phyloP scores from a whole-genome alignment of 305 asterid genomes.

The Solanum chacoense region DNA sequence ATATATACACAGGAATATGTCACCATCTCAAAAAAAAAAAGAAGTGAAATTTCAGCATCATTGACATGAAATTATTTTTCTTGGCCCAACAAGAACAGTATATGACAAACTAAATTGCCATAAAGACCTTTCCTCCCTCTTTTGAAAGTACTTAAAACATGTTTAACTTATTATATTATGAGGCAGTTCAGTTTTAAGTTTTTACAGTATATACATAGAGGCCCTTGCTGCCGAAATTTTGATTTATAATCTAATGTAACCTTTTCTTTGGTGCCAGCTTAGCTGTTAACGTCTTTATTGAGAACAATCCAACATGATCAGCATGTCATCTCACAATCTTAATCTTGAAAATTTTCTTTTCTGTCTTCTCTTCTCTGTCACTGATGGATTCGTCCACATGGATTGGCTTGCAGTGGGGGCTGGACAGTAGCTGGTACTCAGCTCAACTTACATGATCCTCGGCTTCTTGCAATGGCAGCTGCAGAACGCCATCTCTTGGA shows the following conservation, averaged over 20 bases:
- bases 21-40: background rate
- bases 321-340: background rate
- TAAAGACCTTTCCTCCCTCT: background rate
- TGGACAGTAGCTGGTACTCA: constrained; percentile 43
- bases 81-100: background rate
- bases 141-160: background rate
- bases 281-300: background rate
- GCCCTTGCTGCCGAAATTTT: background rate
- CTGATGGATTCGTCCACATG: background rate
- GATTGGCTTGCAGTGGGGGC: constrained; percentile 18
- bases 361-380: background rate
- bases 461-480: constrained; percentile 34
- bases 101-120: background rate
- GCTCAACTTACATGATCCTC: constrained; percentile 32
- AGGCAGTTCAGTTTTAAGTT: background rate
- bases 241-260: background rate
- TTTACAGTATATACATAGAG: background rate
- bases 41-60: background rate
- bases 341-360: background rate
- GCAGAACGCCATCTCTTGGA: constrained; percentile 37
- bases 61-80: background rate
- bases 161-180: background rate
- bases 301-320: background rate
- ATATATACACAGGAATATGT: background rate
- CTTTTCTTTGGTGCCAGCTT: background rate